These are phyloP conservation scores for Lactuca saligna DNA, from an alignment of 129 eudicot species.

Conservation along the genomic window DNA sequence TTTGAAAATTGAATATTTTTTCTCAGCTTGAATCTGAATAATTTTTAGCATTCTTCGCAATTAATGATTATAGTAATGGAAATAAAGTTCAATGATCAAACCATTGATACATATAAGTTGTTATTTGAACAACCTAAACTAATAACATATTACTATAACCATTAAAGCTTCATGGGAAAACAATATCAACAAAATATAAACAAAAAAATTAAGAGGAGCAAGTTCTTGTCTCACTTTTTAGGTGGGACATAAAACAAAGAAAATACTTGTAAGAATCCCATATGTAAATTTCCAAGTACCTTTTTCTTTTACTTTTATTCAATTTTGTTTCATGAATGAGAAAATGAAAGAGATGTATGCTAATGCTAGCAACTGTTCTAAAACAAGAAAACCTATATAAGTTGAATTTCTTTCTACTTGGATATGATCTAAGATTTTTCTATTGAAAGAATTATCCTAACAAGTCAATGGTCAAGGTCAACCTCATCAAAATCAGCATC, in stretches of 20 bases:
- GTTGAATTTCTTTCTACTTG: no score
- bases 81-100: no score
- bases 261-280: conserved; percentile 15
- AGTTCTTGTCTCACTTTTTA: not conserved
- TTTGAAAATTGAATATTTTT: no score
- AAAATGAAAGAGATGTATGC: conserved; percentile 24
- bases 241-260: not conserved
- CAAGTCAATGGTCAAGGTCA: conserved; percentile 31
- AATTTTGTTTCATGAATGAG: conserved; percentile 4
- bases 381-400: conserved; percentile 13
- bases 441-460: conserved; percentile 27
- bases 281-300: not conserved
- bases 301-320: conserved; percentile 3
- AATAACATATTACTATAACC: no score
- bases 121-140: no score
- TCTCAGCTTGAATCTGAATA: no score
- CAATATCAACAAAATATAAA: no score
- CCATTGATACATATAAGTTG: no score
- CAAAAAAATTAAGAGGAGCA: no score
- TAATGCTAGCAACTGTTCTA: conserved; percentile 6
- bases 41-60: no score
- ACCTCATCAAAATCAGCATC: conserved; percentile 5
- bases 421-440: conserved; percentile 7
- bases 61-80: no score
- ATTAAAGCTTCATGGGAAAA: no score